These are phyloP conservation scores for Phytophthora crassamura DNA, from an alignment of 352 stramenopile genomes.

Conservation along the genomic window DNA sequence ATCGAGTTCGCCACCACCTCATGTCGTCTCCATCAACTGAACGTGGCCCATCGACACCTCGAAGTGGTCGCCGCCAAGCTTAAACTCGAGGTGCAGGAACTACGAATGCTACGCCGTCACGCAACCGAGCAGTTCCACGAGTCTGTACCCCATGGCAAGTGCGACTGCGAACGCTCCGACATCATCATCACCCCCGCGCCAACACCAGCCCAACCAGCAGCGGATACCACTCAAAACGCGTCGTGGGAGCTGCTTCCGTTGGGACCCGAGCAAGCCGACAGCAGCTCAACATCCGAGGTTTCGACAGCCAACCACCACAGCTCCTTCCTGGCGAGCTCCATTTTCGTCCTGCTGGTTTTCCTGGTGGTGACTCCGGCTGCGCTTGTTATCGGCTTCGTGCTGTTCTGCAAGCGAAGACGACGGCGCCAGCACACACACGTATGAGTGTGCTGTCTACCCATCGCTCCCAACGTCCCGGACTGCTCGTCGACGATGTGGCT, in stretches of 20 bases:
- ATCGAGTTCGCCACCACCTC: neutral
- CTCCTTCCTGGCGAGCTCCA: conserved; percentile 31
- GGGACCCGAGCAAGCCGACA: conserved; percentile 5
- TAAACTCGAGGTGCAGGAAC: conserved; percentile 22
- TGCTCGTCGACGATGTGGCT: no score
- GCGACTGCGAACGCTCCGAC: conserved; percentile 24
- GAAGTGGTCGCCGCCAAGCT: conserved; percentile 20
- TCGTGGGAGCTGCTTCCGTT: conserved; percentile 22
- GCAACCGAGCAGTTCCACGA: conserved; percentile 15
- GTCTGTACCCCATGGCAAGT: conserved; percentile 14
- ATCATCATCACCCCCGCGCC: conserved; percentile 1
- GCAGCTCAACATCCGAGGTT: neutral
- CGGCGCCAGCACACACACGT: conserved; percentile 10
- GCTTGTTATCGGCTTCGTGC: conserved; percentile 33
- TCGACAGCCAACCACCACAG: neutral
- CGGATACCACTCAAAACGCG: neutral
- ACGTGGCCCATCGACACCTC: conserved; percentile 16
- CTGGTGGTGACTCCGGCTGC: conserved; percentile 32
- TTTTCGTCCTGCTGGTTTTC: conserved; percentile 32
- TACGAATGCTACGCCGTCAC: conserved; percentile 6
- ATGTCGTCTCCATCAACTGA: conserved; percentile 18
- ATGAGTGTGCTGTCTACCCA: neutral
- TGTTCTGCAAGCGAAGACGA: conserved; percentile 28
- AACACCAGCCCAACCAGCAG: conserved; percentile 16
- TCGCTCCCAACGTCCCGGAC: no score